phyloP scores from a whole-genome alignment of 2,329 filamentous ascomycete genomes.

The Ophiostoma angusticollis region DNA sequence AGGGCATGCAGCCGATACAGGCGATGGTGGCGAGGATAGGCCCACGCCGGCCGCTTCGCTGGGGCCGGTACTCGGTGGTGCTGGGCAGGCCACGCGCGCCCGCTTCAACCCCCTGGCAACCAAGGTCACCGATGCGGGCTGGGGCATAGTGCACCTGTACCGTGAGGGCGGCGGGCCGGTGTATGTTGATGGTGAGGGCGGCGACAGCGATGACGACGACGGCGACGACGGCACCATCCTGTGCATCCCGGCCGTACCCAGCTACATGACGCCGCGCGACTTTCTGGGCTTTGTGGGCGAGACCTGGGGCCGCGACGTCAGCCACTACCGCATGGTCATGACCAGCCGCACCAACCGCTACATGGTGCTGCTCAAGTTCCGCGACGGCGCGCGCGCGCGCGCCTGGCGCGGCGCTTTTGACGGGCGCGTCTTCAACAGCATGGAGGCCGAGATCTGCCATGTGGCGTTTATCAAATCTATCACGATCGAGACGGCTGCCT shows the following conservation, averaged over 20 bases:
- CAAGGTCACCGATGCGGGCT: slow-evolving; percentile 66
- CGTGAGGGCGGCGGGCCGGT: slow-evolving; percentile 50
- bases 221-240: slow-evolving; percentile 65
- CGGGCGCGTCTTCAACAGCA: slow-evolving; percentile 81
- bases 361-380: slow-evolving; percentile 91
- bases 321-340: slow-evolving; percentile 88
- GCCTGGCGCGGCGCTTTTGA: slow-evolving; percentile 81
- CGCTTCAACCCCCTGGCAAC: slow-evolving; percentile 59
- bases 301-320: slow-evolving; percentile 71
- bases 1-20: slow-evolving; percentile 7
- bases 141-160: slow-evolving; percentile 91
- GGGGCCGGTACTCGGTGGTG: slow-evolving; percentile 41
- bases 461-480: slow-evolving; percentile 91
- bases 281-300: slow-evolving; percentile 87
- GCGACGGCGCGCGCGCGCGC: slow-evolving; percentile 57
- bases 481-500: slow-evolving; percentile 51
- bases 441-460: slow-evolving; percentile 92
- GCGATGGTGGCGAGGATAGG: slow-evolving; percentile 11
- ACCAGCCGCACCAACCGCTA: slow-evolving; percentile 83
- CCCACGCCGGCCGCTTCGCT: slow-evolving; percentile 25
- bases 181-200: slow-evolving; percentile 13
- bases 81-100: slow-evolving; percentile 71
- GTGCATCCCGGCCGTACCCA: slow-evolving; percentile 88
- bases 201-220: slow-evolving; percentile 17
- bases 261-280: slow-evolving; percentile 82